A percentile compares a stretch with the other conserved stretches of the same genome.
Evolutionary conservation across 768 basidiomycete genomes (phyloP).

Genomic region (Boletus fagicola): DNA sequence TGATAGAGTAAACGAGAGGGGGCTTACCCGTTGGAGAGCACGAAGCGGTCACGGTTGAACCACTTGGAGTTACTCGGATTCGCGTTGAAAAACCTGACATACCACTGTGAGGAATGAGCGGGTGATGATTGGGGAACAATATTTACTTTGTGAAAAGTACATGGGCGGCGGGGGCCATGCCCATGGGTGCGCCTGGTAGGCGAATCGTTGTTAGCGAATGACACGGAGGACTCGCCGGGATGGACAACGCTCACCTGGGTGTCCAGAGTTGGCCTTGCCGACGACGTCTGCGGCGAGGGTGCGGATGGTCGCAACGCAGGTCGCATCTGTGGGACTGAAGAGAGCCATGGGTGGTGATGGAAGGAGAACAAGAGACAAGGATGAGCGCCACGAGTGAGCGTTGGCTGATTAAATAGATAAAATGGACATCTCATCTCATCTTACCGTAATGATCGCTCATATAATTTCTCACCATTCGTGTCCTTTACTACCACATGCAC

Average conservation of each 20-base stretch:
- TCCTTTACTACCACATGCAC: constrained; percentile 47
- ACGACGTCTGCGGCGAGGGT: constrained; percentile 75
- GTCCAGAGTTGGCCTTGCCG: constrained; percentile 89
- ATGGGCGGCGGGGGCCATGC: constrained; percentile 83
- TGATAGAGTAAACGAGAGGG: not conserved
- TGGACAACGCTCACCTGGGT: constrained; percentile 55
- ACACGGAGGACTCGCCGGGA: not conserved
- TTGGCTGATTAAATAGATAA: constrained; percentile 13
- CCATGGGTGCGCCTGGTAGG: constrained; percentile 82
- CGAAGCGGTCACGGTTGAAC: constrained; percentile 97
- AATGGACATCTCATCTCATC: not conserved
- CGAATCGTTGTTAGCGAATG: constrained; percentile 6
- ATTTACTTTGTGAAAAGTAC: constrained; percentile 71
- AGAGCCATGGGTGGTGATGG: constrained; percentile 36
- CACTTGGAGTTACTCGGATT: constrained; percentile 89
- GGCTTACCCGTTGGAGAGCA: constrained; percentile 88
- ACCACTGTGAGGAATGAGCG: not conserved
- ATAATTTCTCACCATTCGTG: constrained; percentile 2
- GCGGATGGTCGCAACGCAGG: constrained; percentile 70
- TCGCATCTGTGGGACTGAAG: constrained; percentile 48
- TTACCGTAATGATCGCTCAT: not conserved
- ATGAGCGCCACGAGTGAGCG: not conserved
- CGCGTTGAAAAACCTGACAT: constrained; percentile 72
- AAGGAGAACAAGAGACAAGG: constrained; percentile 9
- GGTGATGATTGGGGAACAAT: not conserved